These are phyloP conservation scores for Hansenula sp. DNA, from an alignment of 1,139 yeast genomes.

Conservation along the genomic window DNA sequence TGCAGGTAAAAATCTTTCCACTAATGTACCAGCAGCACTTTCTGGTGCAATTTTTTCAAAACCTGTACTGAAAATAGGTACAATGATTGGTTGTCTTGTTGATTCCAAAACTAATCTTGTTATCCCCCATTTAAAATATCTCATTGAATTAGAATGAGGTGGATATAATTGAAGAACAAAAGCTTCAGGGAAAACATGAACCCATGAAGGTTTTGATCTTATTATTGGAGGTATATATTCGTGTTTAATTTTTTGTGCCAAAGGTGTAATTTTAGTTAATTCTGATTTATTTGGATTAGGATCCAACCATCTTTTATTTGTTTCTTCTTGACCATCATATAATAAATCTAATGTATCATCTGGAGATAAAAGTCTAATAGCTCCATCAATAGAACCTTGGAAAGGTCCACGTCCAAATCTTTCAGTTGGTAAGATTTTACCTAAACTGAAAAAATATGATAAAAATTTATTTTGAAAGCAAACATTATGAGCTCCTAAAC, in stretches of 20 bases:
- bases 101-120: slow-evolving; percentile 79
- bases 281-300: slow-evolving; percentile 1
- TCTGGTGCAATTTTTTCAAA: slow-evolving; percentile 89
- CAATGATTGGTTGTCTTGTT: slow-evolving; percentile 76
- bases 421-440: slow-evolving; percentile 80
- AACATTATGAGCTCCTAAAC: slow-evolving; percentile 87
- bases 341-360: slow-evolving; percentile 64
- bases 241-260: slow-evolving; percentile 16
- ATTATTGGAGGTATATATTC: slow-evolving; percentile 42
- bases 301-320: slow-evolving; percentile 12
- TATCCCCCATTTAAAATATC: slow-evolving; percentile 96
- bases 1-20: slow-evolving; percentile 57
- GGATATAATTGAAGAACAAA: slow-evolving; percentile 81
- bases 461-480: slow-evolving; percentile 62
- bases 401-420: slow-evolving; percentile 92
- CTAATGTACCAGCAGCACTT: slow-evolving; percentile 47
- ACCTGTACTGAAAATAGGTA: slow-evolving; percentile 87
- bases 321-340: slow-evolving; percentile 25
- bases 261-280: slow-evolving; percentile 3
- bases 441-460: slow-evolving; percentile 72
- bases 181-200: slow-evolving; percentile 94
- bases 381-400: slow-evolving; percentile 87
- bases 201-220: slow-evolving; percentile 74
- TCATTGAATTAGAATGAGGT: slow-evolving; percentile 79
- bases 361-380: slow-evolving; percentile 77